phyloP scores from a whole-genome alignment of 352 stramenopile genomes.

The Globisporangium sylvaticum region DNA sequence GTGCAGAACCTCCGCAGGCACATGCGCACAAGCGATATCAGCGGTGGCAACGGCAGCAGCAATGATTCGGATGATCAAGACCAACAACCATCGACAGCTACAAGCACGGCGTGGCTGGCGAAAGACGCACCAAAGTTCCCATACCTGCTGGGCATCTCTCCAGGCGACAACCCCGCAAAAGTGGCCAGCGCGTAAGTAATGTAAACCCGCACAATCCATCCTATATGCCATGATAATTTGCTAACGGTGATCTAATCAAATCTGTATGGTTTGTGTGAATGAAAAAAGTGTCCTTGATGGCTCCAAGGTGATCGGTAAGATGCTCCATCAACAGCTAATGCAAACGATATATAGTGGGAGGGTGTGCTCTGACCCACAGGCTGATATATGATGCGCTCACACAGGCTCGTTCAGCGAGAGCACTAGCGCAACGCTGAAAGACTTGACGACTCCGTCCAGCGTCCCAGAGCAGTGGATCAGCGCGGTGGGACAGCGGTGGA shows the following conservation, averaged over 20 bases:
- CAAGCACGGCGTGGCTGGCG: slow-evolving; percentile 36
- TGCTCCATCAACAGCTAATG: not conserved
- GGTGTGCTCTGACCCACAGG: not conserved
- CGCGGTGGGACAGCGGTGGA: slow-evolving; percentile 33
- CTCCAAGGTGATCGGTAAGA: slow-evolving; percentile 13
- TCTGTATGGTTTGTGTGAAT: not conserved
- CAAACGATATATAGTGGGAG: too few relatives aligned
- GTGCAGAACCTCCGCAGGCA: slow-evolving; percentile 31
- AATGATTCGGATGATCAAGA: not conserved
- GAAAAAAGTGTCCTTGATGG: slow-evolving; percentile 12
- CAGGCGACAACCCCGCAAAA: slow-evolving; percentile 41
- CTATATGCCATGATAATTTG: not conserved
- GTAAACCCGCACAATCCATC: not conserved
- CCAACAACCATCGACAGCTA: slow-evolving; percentile 4
- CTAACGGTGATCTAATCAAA: slow-evolving; percentile 1
- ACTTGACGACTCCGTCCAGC: slow-evolving; percentile 26
- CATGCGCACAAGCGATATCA: not conserved
- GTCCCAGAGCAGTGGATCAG: slow-evolving; percentile 21
- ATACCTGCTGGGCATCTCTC: slow-evolving; percentile 54
- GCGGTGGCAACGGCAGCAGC: not conserved
- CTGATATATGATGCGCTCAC: not conserved
- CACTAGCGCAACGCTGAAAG: slow-evolving; percentile 28
- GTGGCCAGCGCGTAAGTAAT: slow-evolving; percentile 30
- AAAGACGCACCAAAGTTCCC: slow-evolving; percentile 55
- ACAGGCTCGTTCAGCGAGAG: slow-evolving; percentile 33